Evolutionary conservation across 1,284 basidiomycete genomes (phyloP), one percentile per base, ranked within the genome.

Genomic region (Moesziomyces antarcticus): DNA sequence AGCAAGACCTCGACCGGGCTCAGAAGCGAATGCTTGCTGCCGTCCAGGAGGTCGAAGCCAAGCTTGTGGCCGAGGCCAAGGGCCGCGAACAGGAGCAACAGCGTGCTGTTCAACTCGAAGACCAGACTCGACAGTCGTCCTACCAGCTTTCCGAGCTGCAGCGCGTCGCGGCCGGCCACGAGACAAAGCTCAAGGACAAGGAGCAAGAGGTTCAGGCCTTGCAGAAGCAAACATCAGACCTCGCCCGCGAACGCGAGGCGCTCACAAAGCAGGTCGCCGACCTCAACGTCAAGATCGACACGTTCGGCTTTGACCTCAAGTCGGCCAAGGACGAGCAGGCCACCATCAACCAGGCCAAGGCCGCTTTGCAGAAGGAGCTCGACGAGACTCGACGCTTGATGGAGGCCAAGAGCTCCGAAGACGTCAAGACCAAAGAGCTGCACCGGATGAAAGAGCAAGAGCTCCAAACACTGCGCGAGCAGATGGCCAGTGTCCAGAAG

Each of bases 361-460:
- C 86, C 45, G 91, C 90, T 74, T 85, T 96, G 16, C 90, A 94
- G 79, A 88, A 87, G 48, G 93, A 97, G 84, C 87, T 97, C 14
- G 95, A 97, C 79, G 92, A 93, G 56, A 81, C 79, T 0, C 64
- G 94, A 7, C 86, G 88, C 21, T 85, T 93, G 20, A 89, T 97
- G 87, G 90, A 91, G 55, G 91, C 92, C 6, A 96, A 94, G 85
- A 89, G 90, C 1, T 91, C 90, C 21, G 94, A 97, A 82, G 94
- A 94, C 79, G 91, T 89, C 35, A 91, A 91, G 59, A 89, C 92
- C 24, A 89, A 88, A 50, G 93, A 97, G 82, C 92, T 90, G 2
- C 93, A 94, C 84, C 91, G 91, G 84, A 92, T 92, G 85, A 92
- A 91, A 80, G 94, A 96, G 75, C 88, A 90, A 46, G 95, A 98